phyloP scores from a whole-genome alignment of 345 rosid genomes.

The Cardamine chenopodiifolia region DNA sequence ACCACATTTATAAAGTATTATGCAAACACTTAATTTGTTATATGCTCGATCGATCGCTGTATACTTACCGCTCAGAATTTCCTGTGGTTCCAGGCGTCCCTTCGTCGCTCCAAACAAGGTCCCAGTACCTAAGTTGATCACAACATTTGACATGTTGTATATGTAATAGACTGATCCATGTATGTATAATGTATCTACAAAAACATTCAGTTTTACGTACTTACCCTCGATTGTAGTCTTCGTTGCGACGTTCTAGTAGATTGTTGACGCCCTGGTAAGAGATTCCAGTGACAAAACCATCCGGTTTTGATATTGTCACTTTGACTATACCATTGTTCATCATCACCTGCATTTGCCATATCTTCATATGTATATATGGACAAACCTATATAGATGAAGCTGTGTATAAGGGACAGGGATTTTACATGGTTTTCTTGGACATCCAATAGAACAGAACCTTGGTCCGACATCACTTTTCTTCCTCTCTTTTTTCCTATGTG shows the following conservation, averaged over 20 bases:
- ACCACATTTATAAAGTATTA: neutral
- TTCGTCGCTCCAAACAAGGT: constrained; percentile 67
- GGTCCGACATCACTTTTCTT: constrained; percentile 26
- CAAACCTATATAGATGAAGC: neutral
- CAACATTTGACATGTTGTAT: neutral
- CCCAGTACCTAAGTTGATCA: constrained; percentile 54
- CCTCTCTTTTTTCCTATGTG: neutral
- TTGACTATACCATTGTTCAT: constrained; percentile 71
- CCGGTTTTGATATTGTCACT: constrained; percentile 77
- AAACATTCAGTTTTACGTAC: neutral
- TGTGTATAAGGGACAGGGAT: neutral
- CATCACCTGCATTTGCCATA: constrained; percentile 58
- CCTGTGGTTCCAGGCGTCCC: constrained; percentile 64
- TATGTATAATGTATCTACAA: neutral
- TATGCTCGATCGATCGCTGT: neutral
- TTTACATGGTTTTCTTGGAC: constrained; percentile 36
- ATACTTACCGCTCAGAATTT: constrained; percentile 50
- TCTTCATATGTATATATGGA: neutral
- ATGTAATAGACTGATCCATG: neutral
- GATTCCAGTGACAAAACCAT: constrained; percentile 73
- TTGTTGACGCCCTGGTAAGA: constrained; percentile 66
- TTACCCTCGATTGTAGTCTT: constrained; percentile 77
- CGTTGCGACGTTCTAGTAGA: constrained; percentile 73
- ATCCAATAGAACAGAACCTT: constrained; percentile 28
- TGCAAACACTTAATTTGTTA: neutral